phyloP scores from a whole-genome alignment of 257 asterid species.

The Solanum paucissectum region DNA sequence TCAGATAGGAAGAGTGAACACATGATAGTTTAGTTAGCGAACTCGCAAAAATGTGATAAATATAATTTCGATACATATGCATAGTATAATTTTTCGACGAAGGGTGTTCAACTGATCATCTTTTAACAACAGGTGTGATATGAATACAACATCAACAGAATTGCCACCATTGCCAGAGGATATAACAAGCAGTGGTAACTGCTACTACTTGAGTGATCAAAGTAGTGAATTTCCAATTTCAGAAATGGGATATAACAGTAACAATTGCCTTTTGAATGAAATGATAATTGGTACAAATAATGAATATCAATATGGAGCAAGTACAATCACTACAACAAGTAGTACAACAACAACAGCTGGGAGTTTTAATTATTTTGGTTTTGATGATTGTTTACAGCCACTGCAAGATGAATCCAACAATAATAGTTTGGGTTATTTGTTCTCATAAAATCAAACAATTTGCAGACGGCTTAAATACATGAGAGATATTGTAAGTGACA shows the following conservation, averaged over 20 bases:
- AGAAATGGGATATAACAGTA: conserved; percentile 43
- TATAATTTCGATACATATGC: neutral
- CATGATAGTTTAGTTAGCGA: neutral
- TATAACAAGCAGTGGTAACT: conserved; percentile 53
- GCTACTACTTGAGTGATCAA: neutral
- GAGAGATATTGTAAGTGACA: neutral
- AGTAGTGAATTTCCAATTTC: conserved; percentile 15
- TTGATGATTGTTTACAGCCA: neutral
- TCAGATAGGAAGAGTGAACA: neutral
- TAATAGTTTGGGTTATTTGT: neutral
- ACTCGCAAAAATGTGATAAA: neutral
- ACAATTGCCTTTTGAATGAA: neutral
- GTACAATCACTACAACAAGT: neutral
- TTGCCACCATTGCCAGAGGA: conserved; percentile 92
- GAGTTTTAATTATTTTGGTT: neutral
- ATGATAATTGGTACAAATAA: neutral
- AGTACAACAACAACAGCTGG: neutral
- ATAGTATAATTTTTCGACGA: neutral
- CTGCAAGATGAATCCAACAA: neutral
- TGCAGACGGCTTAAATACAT: neutral
- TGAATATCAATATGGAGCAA: neutral
- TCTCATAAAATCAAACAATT: neutral
- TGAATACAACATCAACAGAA: conserved; percentile 11
- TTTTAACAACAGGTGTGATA: neutral
- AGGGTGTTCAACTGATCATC: neutral